Conservation (phyloP, 2,329 filamentous ascomycete genomes). For the Xylaria sp. region DNA sequence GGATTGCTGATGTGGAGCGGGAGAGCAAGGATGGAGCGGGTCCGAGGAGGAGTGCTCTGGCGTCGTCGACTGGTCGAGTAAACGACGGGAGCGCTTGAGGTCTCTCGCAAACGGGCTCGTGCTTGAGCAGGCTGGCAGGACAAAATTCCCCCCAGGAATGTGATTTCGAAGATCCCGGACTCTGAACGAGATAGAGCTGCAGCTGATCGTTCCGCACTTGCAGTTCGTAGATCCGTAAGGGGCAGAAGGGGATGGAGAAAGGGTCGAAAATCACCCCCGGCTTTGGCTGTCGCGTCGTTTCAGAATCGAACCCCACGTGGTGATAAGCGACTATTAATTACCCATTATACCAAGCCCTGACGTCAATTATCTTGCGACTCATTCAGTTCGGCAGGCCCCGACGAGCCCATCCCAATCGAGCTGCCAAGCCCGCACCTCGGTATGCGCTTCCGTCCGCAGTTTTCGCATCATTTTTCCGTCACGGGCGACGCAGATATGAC, state of each 20-base stretch:
- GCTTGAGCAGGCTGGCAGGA: background rate
- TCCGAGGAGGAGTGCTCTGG: too few relatives aligned
- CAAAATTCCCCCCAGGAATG: constrained; percentile 19
- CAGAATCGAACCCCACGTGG: constrained; percentile 32
- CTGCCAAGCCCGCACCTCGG: background rate
- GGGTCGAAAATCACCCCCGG: constrained; percentile 29
- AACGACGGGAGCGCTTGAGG: background rate
- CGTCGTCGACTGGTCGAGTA: too few relatives aligned
- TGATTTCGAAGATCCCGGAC: constrained; percentile 19
- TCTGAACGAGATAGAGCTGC: constrained; percentile 18
- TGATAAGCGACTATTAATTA: constrained; percentile 28
- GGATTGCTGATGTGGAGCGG: constrained; percentile 6
- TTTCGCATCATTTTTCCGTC: background rate
- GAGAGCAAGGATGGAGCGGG: too few relatives aligned
- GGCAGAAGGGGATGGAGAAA: constrained; percentile 9
- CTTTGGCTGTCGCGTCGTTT: constrained; percentile 31
- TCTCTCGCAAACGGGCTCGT: constrained; percentile 6
- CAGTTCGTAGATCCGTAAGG: constrained; percentile 4
- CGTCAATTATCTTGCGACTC: constrained; percentile 20
- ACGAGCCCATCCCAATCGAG: background rate
- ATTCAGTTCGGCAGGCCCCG: background rate
- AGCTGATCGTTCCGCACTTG: constrained; percentile 18
- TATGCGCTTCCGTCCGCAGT: background rate
- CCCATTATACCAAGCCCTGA: constrained; percentile 17
- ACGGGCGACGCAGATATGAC: background rate